A percentile compares a stretch with the other conserved stretches of the same genome.
Evolutionary conservation across 2,329 filamentous ascomycete genomes (phyloP).

Genomic region (Aspergillus neotritici): DNA sequence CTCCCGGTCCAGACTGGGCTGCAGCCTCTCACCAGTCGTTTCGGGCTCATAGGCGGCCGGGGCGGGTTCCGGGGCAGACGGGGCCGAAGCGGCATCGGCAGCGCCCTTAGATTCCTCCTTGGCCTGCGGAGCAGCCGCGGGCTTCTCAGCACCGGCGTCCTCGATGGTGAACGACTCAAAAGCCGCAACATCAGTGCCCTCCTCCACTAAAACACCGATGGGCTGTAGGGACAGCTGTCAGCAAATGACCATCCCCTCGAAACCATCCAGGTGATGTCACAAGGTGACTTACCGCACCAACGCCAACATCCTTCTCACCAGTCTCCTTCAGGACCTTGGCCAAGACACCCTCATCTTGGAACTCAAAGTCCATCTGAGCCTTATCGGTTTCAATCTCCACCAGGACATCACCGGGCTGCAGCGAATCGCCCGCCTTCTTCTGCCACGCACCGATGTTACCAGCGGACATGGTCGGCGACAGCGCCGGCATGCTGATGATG

Average conservation of each 20-base stretch:
- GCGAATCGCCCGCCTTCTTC: conserved; percentile 86
- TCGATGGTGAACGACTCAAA: conserved; percentile 85
- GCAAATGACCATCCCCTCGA: conserved; percentile 3
- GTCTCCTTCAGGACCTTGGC: conserved; percentile 91
- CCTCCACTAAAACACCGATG: conserved; percentile 91
- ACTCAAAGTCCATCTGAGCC: conserved; percentile 99
- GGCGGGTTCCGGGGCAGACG: conserved; percentile 56
- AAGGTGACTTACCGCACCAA: conserved; percentile 74
- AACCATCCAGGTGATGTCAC: conserved; percentile 2
- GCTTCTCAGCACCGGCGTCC: conserved; percentile 82
- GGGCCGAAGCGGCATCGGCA: conserved; percentile 46
- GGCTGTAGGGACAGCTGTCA: conserved; percentile 55
- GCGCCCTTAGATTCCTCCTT: conserved; percentile 48
- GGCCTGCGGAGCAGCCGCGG: conserved; percentile 58
- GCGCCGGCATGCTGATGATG: conserved; percentile 93
- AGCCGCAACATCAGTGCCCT: conserved; percentile 76
- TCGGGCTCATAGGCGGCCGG: conserved; percentile 60
- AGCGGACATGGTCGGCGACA: conserved; percentile 95
- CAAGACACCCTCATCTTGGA: conserved; percentile 94
- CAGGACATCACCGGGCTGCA: conserved; percentile 87
- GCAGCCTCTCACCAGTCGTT: conserved; percentile 67
- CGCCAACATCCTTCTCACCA: conserved; percentile 87
- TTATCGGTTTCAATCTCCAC: conserved; percentile 99
- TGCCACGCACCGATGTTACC: conserved; percentile 97
- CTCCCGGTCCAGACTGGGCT: conserved; percentile 78